Percentiles rank a stretch among this genome's conserved stretches.
phyloP scores from a whole-genome alignment of 495 filamentous ascomycete genomes.

The Neurospora africana region DNA sequence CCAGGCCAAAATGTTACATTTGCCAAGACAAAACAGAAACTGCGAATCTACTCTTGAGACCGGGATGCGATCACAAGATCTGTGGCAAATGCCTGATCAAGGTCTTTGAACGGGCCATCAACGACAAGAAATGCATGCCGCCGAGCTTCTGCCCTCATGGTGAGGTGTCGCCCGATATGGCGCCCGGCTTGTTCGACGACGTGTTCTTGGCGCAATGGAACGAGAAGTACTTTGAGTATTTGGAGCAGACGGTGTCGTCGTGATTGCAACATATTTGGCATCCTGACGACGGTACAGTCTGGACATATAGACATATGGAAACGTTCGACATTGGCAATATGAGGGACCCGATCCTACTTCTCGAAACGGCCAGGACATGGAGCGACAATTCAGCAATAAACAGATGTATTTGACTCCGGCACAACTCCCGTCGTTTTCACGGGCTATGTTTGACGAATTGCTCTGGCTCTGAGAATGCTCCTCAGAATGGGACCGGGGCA shows the following conservation, averaged over 20 bases:
- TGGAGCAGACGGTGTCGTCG: neutral
- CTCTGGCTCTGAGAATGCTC: neutral
- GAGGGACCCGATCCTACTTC: neutral
- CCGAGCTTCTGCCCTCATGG: neutral
- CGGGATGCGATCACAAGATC: neutral
- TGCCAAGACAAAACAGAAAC: neutral
- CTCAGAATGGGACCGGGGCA: neutral
- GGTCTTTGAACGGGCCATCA: neutral
- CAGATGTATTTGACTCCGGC: neutral
- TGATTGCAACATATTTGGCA: neutral
- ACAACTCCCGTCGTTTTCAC: neutral
- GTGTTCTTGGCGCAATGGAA: neutral
- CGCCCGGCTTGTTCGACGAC: neutral
- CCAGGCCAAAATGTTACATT: neutral
- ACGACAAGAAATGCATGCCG: neutral
- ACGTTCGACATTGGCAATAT: neutral
- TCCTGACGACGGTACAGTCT: neutral
- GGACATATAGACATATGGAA: neutral
- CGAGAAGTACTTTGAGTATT: neutral
- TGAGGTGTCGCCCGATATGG: neutral
- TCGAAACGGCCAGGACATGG: neutral
- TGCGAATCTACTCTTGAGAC: neutral
- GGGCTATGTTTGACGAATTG: neutral
- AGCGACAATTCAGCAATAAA: neutral
- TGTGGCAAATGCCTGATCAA: neutral